These are phyloP conservation scores for Coniochaeta prunicola DNA, from an alignment of 2,329 filamentous ascomycete genomes.

Conservation along the genomic window DNA sequence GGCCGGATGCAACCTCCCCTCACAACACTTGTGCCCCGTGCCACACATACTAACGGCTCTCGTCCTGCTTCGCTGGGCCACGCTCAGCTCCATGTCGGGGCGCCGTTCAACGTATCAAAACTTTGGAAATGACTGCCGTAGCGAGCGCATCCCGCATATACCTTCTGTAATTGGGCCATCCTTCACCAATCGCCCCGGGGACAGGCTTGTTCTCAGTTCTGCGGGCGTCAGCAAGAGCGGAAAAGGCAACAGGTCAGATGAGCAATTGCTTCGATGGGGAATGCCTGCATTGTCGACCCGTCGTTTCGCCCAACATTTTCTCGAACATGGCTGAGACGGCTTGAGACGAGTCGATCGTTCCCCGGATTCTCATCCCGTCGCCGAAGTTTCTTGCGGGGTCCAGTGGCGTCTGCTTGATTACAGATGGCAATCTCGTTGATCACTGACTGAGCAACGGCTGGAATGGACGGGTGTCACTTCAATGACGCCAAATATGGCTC, in stretches of 20 bases:
- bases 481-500: not conserved
- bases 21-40: not conserved
- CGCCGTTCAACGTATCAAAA: not conserved
- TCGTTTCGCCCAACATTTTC: not conserved
- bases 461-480: not conserved
- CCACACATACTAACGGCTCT: not conserved
- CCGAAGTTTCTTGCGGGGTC: not conserved
- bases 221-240: not conserved
- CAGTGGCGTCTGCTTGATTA: not conserved
- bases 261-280: not conserved
- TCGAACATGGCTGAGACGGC: not conserved
- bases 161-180: not conserved
- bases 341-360: not conserved
- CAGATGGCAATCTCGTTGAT: not conserved
- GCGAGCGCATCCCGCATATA: not conserved
- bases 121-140: not conserved
- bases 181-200: not conserved
- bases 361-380: not conserved
- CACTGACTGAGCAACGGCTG: not conserved
- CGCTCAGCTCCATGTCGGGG: not conserved
- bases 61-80: not conserved
- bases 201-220: not conserved
- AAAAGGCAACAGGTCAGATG: conserved; percentile 1
- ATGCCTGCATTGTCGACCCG: not conserved
- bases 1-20: not conserved